Evolutionary conservation across 1,284 basidiomycete genomes (phyloP), one percentile per base, ranked within the genome.

Genomic region (Athelia sp.): DNA sequence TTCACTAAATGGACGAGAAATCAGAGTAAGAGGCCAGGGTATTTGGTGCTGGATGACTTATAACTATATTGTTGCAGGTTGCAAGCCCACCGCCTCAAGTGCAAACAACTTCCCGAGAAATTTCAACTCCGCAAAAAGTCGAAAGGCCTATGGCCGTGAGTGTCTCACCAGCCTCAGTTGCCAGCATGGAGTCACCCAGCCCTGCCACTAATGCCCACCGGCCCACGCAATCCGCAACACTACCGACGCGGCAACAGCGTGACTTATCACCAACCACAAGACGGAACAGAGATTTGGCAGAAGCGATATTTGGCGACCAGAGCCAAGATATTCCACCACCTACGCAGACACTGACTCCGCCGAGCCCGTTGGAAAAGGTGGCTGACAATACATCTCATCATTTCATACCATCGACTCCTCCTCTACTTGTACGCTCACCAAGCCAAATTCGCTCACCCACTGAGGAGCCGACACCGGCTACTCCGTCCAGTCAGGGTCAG

Each of bases 251-350:
- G 8, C 36, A 40, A n/a, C 19, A 21, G 15, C 8, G 6, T 4
- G 36, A 40, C 19, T n/a, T 40, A 9, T 40, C 36, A 21, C 36
- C 36, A 4, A 17, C 67, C 23, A 76, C 78, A 43, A 78, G 80
- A 47, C 75, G 83, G 31, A 82, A 87, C 54, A 72, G 82, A 53
- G 87, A 86, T 56, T 73, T 90, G 22, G 82, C 87, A 2, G 80
- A 83, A 55, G 82, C 81, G 17, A 65, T 89, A n/a, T 90, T 90
- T 55, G 83, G 83, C 18, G 62, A 65, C 17, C 73, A 75, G 47
- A 74, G 73, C 36, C 65, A 63, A 36, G 73, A 73, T 32, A 62
- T 60, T 18, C 46, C 56, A 19, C 49, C 61, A 18, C 26, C 52
- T 4, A 17, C 53, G 43, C 36, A 49, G 50, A 3, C 56, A 29